phyloP scores from a whole-genome alignment of 2,329 filamentous ascomycete genomes.

The Colletotrichum siamense region DNA sequence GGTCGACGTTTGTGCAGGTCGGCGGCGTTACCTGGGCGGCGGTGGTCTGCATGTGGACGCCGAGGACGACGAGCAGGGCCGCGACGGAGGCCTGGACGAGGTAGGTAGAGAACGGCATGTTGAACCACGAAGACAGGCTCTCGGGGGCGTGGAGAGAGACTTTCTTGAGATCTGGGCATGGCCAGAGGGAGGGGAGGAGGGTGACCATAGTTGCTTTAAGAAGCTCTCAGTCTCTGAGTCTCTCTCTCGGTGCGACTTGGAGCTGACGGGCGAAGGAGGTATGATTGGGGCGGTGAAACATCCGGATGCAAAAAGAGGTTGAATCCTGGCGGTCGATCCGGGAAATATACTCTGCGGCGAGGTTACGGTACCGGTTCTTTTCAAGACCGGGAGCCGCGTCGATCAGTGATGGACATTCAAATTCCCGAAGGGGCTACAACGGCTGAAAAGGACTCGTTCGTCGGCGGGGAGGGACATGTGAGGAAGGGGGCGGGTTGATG shows the following conservation, averaged over 20 bases:
- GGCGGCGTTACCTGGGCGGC: neutral
- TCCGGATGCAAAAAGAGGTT: neutral
- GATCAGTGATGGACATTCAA: neutral
- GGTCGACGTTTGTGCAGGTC: constrained; percentile 15
- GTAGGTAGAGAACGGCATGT: constrained; percentile 10
- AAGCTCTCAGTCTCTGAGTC: neutral
- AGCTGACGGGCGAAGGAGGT: neutral
- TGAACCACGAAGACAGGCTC: constrained; percentile 4
- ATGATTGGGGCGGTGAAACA: neutral
- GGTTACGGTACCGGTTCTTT: neutral
- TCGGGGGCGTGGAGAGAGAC: neutral
- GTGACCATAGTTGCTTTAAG: constrained; percentile 18
- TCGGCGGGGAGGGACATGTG: neutral
- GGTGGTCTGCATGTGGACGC: constrained; percentile 7
- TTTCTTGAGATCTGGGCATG: neutral
- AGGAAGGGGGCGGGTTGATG: neutral
- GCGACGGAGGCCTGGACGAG: constrained; percentile 16
- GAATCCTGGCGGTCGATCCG: constrained; percentile 3
- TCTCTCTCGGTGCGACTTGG: neutral
- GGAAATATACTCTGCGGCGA: neutral
- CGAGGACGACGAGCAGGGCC: constrained; percentile 7
- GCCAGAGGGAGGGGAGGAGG: constrained; percentile 6
- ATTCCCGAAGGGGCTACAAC: neutral
- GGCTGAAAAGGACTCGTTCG: neutral
- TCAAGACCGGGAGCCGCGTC: constrained; percentile 7